Evolutionary conservation across 495 filamentous ascomycete genomes (phyloP), one percentile per base, ranked within the genome.

Genomic region (Hypoxylon fragiforme): DNA sequence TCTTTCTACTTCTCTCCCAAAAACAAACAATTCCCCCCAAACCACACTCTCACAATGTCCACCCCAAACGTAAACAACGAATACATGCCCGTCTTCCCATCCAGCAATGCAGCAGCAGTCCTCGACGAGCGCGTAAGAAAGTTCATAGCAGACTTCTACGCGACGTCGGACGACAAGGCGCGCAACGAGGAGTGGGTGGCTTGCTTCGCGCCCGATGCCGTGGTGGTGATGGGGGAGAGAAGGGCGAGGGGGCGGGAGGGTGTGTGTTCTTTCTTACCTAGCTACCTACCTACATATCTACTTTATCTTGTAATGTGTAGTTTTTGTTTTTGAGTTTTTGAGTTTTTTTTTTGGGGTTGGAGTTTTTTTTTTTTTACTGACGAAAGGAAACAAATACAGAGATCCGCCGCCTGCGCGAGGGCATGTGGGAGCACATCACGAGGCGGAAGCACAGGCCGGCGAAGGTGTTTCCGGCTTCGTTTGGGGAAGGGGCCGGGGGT

Each of bases 141-240:
- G 1, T 75, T 74, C 36, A 63, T 77, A 52, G 20, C 54, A 26
- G 20, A 35, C 6, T 77, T 77, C 54, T 77, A 66, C 56, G 52
- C 62, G 8, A 48, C 57, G 16, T 77, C 73, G 8, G 73, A 77
- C 45, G 60, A 66, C 11, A 51, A 60, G 2, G 58, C 55, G 11
- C 42, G 43, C 35, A 68, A 67, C 22, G 69, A 70, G n/a, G 67
- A 72, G 32, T 77, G 73, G 73, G 57, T 70, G 20, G 50, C 36
- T 16, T 67, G 43, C 31, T 77, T 75, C 54, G n/a, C 36, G 6
- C 59, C 68, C 0, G 62, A 65, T 18, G 71, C 73, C 21, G 47
- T 43, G 20, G 38, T 75, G 2, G 50, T 69, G 1, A 68, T 77
- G 28, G 73, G 69, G 0, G 56, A 56, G 6, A 62, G 64, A 7